These are phyloP conservation scores for Xylaria sp. DNA, from an alignment of 2,329 filamentous ascomycete genomes.

Conservation along the genomic window DNA sequence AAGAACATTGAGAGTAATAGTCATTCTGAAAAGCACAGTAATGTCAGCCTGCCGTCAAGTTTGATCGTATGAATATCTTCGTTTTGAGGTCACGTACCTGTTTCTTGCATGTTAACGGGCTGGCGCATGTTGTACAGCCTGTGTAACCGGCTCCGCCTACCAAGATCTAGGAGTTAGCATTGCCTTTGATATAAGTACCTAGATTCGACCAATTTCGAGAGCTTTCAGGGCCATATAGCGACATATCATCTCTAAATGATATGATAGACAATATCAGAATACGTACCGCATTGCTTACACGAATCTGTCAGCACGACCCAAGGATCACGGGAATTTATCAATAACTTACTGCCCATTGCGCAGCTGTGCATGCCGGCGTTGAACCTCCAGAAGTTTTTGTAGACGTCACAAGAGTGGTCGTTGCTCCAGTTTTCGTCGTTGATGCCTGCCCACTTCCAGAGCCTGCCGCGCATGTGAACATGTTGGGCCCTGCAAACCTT, in stretches of 20 bases:
- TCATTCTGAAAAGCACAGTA: conserved; percentile 16
- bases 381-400: conserved; percentile 33
- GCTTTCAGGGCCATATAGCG: background rate
- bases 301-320: background rate
- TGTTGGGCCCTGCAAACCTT: conserved; percentile 35
- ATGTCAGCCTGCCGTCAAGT: background rate
- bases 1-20: conserved; percentile 30
- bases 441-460: conserved; percentile 19
- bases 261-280: background rate
- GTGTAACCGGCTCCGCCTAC: conserved; percentile 35
- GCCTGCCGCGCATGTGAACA: conserved; percentile 39
- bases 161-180: conserved; percentile 1
- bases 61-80: background rate
- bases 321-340: background rate
- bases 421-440: conserved; percentile 20
- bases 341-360: conserved; percentile 33
- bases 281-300: conserved; percentile 37
- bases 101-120: conserved; percentile 35
- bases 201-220: background rate
- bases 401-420: conserved; percentile 37
- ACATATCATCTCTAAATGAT: too few relatives aligned
- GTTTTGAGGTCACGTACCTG: conserved; percentile 32
- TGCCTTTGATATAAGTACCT: background rate
- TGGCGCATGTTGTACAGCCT: conserved; percentile 40
- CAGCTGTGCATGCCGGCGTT: conserved; percentile 33